These are phyloP conservation scores for Gamarada debralockiae DNA, from an alignment of 495 filamentous ascomycete genomes.

Conservation along the genomic window DNA sequence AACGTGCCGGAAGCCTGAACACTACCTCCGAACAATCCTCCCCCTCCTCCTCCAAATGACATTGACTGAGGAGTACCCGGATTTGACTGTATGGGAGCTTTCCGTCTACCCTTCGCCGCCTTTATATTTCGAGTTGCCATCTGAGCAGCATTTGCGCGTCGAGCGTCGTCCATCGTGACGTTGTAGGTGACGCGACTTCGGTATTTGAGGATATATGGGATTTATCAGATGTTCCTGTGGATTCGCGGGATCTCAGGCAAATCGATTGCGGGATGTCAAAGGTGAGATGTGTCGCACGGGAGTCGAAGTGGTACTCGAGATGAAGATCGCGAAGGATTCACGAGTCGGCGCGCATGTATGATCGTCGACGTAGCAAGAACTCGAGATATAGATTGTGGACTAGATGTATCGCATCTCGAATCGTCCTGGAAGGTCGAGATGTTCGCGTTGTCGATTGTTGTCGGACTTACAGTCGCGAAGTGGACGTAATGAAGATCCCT, in stretches of 20 bases:
- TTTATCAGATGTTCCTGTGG: too few species aligned
- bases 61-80: not conserved
- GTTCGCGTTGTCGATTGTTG: not conserved
- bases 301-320: not conserved
- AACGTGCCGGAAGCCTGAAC: conserved; percentile 8
- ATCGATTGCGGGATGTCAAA: not conserved
- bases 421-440: conserved; percentile 2
- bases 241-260: not conserved
- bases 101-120: not conserved
- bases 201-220: too few species aligned
- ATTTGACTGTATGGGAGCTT: not conserved
- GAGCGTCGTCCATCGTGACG: conserved; percentile 15
- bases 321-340: conserved; percentile 3
- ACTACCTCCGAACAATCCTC: conserved; percentile 21
- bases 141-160: conserved; percentile 24
- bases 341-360: not conserved
- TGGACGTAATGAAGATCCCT: not conserved
- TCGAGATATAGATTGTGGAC: not conserved
- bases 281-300: not conserved
- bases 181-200: not conserved
- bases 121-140: conserved; percentile 24
- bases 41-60: not conserved
- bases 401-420: conserved; percentile 12
- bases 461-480: conserved; percentile 6
- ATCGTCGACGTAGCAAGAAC: not conserved